Percentiles rank a stretch among this genome's conserved stretches.
Evolutionary conservation across 129 eudicot species (phyloP).

Genomic region (Dittrichia graveolens): DNA sequence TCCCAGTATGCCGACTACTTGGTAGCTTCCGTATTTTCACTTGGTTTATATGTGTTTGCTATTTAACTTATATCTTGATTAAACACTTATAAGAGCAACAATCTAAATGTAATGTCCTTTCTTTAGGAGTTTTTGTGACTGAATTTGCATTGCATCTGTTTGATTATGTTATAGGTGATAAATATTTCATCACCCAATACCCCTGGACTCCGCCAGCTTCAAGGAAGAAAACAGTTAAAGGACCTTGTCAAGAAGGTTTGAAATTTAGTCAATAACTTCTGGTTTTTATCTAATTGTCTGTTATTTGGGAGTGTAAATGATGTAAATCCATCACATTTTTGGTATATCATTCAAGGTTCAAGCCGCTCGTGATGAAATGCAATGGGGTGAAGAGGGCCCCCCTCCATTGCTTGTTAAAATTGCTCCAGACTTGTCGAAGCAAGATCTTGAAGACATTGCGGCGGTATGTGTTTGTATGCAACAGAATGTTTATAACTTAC

Average conservation of each 20-base stretch:
- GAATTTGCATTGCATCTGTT: too few species aligned
- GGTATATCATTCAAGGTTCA: conserved; percentile 60
- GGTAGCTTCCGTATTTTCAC: conserved; percentile 49
- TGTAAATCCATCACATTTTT: conserved; percentile 9
- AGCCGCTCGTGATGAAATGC: conserved; percentile 99
- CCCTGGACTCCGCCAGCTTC: conserved; percentile 97
- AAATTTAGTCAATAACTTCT: conserved; percentile 6
- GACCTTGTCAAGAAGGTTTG: conserved; percentile 93
- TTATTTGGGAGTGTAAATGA: not conserved
- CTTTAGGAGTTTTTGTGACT: too few species aligned
- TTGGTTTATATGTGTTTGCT: not conserved
- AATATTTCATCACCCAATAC: conserved; percentile 97
- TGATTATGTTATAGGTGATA: conserved; percentile 56
- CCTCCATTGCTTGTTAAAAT: conserved; percentile 97
- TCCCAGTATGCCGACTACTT: conserved; percentile 99
- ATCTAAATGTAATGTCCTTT: too few species aligned
- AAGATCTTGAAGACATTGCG: conserved; percentile 98
- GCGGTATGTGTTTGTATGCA: conserved; percentile 49
- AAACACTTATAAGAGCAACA: too few species aligned
- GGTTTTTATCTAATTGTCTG: not conserved
- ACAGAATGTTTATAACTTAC: not conserved
- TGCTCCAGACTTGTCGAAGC: conserved; percentile 98
- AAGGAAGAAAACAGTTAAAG: conserved; percentile 93
- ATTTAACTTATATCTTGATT: not conserved
- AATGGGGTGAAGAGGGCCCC: conserved; percentile 99